Base-by-base conservation (phyloP, 768 basidiomycete species). In the Phaeotremella skinneri region DNA sequence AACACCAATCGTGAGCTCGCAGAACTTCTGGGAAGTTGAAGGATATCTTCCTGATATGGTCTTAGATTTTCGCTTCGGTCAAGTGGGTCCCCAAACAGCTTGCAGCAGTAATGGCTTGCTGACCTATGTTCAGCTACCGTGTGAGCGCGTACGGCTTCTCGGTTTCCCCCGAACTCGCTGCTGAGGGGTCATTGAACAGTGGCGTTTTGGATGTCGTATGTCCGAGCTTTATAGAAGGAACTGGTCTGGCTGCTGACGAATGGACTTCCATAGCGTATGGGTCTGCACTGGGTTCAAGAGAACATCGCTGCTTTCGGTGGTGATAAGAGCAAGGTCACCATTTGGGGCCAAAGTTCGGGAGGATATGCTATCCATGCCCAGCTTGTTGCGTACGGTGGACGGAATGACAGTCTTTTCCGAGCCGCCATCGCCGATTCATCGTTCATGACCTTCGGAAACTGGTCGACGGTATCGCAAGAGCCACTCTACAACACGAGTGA, bases 281-380 rank as follows among this genome's bases (percentile, higher is more conserved):
- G n/a, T n/a, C 69, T 83, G 32, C 68, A 79, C 42, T 79, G 82
- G 81, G 81, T 85, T 0, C 80, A 82, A 26, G 69, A 79, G 32
- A 79, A 85, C 70, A 84, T 85, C 58, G 69, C 74, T 0, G 78
- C 80, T n/a, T 85, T 85, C 61, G 84, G 84, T 34, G 84, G 85
- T 0, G 84, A 85, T 72, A 81, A 81, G 1, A 68, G 71, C 7
- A 78, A 78, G 0, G 80, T 86, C 48, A 83, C 82, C 2, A 81
- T 85, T 23, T 80, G 80, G 58, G 84, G 84, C 1, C 80, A 85
- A 67, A n/a, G n/a, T n/a, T n/a, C n/a, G 37, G 37, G n/a, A 9
- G 37, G 37, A 39, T 39, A 39, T 39, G 37, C 37, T n/a, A 39
- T 39, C n/a, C 37, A 39, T n/a, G 37, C 37, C n/a, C 37, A 39